A percentile compares a stretch with the other conserved stretches of the same genome.
These are phyloP conservation scores for Cairneyella variabilis DNA, from an alignment of 495 filamentous ascomycete species.

Conservation along the genomic window DNA sequence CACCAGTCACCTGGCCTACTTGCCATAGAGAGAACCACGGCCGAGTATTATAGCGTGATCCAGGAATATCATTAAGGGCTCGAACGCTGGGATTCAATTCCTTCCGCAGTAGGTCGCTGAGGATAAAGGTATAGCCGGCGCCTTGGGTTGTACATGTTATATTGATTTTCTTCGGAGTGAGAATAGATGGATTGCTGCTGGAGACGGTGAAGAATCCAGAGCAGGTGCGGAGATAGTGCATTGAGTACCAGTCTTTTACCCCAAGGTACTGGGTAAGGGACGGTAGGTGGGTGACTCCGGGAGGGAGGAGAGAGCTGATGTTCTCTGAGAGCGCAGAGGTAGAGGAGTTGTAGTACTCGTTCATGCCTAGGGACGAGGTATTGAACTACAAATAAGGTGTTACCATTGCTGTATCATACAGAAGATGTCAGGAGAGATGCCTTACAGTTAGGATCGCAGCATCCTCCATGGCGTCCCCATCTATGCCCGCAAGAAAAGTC, in stretches of 20 bases:
- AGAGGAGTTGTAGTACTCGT: constrained; percentile 7
- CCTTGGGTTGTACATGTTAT: constrained; percentile 7
- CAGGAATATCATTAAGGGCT: constrained; percentile 4
- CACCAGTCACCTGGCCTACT: constrained; percentile 7
- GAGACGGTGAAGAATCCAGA: constrained; percentile 7
- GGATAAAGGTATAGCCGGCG: constrained; percentile 9
- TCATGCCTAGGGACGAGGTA: constrained; percentile 10
- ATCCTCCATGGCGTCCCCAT: constrained; percentile 6
- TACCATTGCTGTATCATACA: constrained; percentile 4
- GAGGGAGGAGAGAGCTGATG: constrained; percentile 8
- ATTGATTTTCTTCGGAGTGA: constrained; percentile 7
- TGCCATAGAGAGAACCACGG: constrained; percentile 1
- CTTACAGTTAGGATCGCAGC: constrained; percentile 4
- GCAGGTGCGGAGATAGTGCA: constrained; percentile 9
- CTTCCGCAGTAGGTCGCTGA: not conserved
- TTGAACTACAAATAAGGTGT: constrained; percentile 8
- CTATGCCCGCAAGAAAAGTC: constrained; percentile 6
- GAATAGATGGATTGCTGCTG: constrained; percentile 8
- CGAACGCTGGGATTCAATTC: constrained; percentile 6
- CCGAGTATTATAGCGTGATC: constrained; percentile 4
- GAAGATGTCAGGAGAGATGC: constrained; percentile 5
- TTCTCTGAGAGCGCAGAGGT: constrained; percentile 7
- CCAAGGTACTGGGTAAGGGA: constrained; percentile 8
- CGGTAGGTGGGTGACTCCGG: constrained; percentile 4
- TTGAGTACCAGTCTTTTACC: constrained; percentile 9